Base-by-base conservation (phyloP, 139 green algal genomes). In the Chlamydomonas incerta region DNA sequence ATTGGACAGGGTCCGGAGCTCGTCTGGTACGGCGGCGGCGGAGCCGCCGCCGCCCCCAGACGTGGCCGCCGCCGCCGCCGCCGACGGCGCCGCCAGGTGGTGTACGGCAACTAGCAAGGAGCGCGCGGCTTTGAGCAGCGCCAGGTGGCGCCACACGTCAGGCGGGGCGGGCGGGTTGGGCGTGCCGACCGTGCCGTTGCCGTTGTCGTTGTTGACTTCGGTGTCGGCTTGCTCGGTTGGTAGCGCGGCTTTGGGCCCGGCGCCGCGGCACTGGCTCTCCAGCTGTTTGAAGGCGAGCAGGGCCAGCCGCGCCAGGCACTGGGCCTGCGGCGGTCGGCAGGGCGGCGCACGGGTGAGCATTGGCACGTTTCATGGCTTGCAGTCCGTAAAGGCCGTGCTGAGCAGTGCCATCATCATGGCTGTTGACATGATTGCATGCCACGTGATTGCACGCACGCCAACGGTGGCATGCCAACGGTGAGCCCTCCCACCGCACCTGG, bases 61-160 rank as follows among this genome's bases (percentile, higher is more conserved):
- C 46, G 14, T 41, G 28, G 41, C 37, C 1, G 18, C 68, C 41
- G 70, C 34, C 68, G 34, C 34, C 18, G 68, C 68, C 66, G n/a
- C 37, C 37, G 62, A 37, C 75, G 63, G 60, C 60, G 60, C 41
- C 77, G 29, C 63, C 63, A 74, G 63, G 57, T 60, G n/a, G 26
- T 47, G 77, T 52, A 83, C 77, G 0, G 77, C 77, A 3, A 29
- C 20, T 14, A 85, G 50, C 62, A 85, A 15, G 8, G 79, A 50
- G 4, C 79, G 63, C 14, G 65, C 79, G 46, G 66, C n/a, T 1
- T 66, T 66, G 33, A 85, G 79, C 47, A 85, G 66, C 31, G 79
- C 79, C 23, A 85, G 66, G 21, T 85, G 37, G 13, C 79, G 79
- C 79, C 79, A 85, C 18, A 85, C 79, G 66, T 85, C 79, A 11